Evolutionary conservation across 768 basidiomycete genomes (phyloP).

Genomic region (Xanthoconium stramineum): DNA sequence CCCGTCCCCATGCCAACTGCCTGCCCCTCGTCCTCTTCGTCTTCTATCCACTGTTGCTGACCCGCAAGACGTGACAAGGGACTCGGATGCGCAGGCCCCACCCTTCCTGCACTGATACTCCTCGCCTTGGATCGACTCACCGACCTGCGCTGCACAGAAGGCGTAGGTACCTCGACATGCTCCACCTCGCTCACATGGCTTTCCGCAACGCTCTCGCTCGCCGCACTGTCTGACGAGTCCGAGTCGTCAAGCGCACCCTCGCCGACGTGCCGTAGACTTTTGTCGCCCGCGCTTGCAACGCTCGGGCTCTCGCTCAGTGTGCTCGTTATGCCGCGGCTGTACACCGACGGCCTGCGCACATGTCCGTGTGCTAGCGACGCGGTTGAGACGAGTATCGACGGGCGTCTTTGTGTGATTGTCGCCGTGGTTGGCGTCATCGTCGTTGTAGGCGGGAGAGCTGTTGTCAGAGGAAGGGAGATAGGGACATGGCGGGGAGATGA

Average conservation of each 20-base stretch:
- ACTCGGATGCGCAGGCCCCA: slow-evolving; percentile 49
- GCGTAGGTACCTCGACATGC: slow-evolving; percentile 28
- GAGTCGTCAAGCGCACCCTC: slow-evolving; percentile 79
- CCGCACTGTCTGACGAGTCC: slow-evolving; percentile 50
- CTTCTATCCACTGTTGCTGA: slow-evolving; percentile 52
- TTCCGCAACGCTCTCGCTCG: slow-evolving; percentile 19
- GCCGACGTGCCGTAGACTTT: slow-evolving; percentile 61
- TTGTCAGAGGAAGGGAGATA: slow-evolving; percentile 31
- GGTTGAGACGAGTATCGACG: slow-evolving; percentile 37
- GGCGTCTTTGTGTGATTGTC: slow-evolving; percentile 35
- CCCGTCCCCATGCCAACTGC: neutral
- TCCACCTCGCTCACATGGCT: slow-evolving; percentile 30
- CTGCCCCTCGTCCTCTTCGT: slow-evolving; percentile 35
- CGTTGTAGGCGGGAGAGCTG: slow-evolving; percentile 26
- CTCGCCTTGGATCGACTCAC: slow-evolving; percentile 33
- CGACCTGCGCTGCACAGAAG: neutral
- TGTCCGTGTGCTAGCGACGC: slow-evolving; percentile 30
- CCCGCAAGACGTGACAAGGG: slow-evolving; percentile 61
- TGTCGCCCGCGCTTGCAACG: slow-evolving; percentile 36
- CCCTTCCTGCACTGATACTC: slow-evolving; percentile 28
- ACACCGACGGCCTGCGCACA: slow-evolving; percentile 38
- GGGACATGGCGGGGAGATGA: slow-evolving; percentile 52
- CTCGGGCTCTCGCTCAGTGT: slow-evolving; percentile 33
- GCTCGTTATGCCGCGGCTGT: slow-evolving; percentile 38
- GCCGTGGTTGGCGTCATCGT: slow-evolving; percentile 45